These are phyloP conservation scores for Hexamita inflata DNA, from an alignment of 208 protist species.

Conservation along the genomic window DNA sequence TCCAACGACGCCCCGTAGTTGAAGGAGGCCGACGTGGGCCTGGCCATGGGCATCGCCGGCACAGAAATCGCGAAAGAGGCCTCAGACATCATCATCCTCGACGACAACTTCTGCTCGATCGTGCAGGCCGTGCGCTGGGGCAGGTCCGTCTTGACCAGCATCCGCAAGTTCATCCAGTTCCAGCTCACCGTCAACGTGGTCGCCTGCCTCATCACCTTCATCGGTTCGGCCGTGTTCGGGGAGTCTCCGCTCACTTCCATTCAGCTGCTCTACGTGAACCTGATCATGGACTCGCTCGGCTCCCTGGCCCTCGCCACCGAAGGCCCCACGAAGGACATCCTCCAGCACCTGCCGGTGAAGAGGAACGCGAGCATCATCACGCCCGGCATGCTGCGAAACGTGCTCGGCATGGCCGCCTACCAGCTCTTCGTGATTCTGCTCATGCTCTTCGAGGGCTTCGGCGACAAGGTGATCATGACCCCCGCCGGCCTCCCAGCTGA, in stretches of 20 bases:
- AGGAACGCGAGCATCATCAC: slow-evolving; percentile 2
- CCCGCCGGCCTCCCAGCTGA: not conserved
- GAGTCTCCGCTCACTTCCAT: slow-evolving; percentile 38
- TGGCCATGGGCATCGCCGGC: slow-evolving; percentile 80
- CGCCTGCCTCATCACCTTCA: slow-evolving; percentile 73
- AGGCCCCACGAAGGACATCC: slow-evolving; percentile 50
- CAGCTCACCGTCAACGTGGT: slow-evolving; percentile 88
- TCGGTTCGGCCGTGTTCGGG: slow-evolving; percentile 49
- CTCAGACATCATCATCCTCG: slow-evolving; percentile 71
- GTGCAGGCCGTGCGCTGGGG: slow-evolving; percentile 86
- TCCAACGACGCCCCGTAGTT: slow-evolving; percentile 84
- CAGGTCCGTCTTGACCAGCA: slow-evolving; percentile 68
- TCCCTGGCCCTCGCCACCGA: slow-evolving; percentile 86
- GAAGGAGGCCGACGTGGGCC: slow-evolving; percentile 76
- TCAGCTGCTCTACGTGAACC: slow-evolving; percentile 87
- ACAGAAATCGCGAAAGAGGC: slow-evolving; percentile 76
- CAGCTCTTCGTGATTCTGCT: slow-evolving; percentile 8
- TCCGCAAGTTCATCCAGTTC: slow-evolving; percentile 60
- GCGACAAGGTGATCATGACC: not conserved
- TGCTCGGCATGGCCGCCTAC: not conserved
- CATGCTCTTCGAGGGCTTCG: not conserved
- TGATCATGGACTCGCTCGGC: slow-evolving; percentile 94
- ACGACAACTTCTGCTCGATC: slow-evolving; percentile 91
- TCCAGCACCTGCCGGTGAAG: slow-evolving; percentile 19
- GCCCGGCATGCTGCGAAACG: slow-evolving; percentile 23